These are phyloP conservation scores for Melanopsichium pennsylvanicum DNA, from an alignment of 1,284 basidiomycete genomes.

Conservation along the genomic window DNA sequence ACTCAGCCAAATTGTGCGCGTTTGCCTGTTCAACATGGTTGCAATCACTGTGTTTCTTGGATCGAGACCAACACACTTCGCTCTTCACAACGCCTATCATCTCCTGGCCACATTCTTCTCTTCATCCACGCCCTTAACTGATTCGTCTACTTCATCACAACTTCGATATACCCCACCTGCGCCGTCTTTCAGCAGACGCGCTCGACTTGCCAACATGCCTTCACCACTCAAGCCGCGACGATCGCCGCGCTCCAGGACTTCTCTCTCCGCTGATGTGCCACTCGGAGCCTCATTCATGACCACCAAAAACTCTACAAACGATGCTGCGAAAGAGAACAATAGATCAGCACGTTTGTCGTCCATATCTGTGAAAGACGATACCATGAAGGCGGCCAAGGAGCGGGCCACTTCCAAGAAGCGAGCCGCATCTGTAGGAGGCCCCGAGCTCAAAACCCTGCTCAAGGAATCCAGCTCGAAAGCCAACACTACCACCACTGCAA, in stretches of 20 bases:
- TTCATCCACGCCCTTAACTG: too few species aligned
- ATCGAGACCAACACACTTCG: constrained; percentile 35
- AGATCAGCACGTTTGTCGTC: constrained; percentile 27
- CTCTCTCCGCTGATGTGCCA: constrained; percentile 32
- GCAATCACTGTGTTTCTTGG: too few species aligned
- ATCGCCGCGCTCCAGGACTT: constrained; percentile 39
- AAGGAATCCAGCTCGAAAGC: constrained; percentile 32
- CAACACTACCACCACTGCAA: constrained; percentile 14
- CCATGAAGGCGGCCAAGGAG: constrained; percentile 34
- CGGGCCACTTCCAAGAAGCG: constrained; percentile 37
- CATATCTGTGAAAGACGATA: constrained; percentile 25
- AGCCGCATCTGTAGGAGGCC: constrained; percentile 38
- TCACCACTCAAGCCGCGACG: constrained; percentile 46
- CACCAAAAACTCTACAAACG: constrained; percentile 17
- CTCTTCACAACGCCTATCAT: constrained; percentile 6
- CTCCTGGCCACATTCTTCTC: not conserved
- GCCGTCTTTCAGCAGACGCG: not conserved
- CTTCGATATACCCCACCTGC: too few species aligned
- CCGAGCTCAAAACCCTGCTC: constrained; percentile 36
- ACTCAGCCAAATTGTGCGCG: constrained; percentile 7
- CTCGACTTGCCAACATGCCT: constrained; percentile 17
- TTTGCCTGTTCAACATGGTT: too few species aligned
- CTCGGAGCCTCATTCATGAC: constrained; percentile 46
- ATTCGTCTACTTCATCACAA: too few species aligned
- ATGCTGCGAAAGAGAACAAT: constrained; percentile 36